These are phyloP conservation scores for Xylariaceae sp. DNA, from an alignment of 2,329 filamentous ascomycete genomes.

Conservation along the genomic window DNA sequence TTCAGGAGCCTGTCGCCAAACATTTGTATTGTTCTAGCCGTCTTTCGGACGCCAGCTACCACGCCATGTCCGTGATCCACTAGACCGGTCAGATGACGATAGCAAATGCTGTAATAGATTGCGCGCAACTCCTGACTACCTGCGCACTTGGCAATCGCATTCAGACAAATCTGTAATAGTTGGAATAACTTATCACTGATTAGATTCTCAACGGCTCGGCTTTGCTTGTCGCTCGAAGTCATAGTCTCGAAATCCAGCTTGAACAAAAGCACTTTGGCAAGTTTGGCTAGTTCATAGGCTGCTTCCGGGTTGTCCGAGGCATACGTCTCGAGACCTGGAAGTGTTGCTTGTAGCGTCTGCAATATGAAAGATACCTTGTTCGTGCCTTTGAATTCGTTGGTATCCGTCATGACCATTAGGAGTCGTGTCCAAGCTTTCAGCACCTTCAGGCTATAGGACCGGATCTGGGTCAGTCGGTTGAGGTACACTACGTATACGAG, in stretches of 20 bases:
- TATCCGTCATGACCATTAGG: conserved; percentile 76
- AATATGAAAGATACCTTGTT: conserved; percentile 74
- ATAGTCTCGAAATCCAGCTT: conserved; percentile 57
- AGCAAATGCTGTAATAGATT: conserved; percentile 87
- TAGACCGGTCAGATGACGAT: conserved; percentile 75
- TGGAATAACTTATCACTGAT: conserved; percentile 87
- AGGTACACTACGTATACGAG: conserved; percentile 57
- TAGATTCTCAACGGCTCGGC: conserved; percentile 57
- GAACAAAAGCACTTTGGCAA: conserved; percentile 70
- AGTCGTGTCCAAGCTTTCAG: conserved; percentile 82
- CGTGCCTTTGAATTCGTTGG: conserved; percentile 71
- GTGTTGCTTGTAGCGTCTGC: conserved; percentile 78
- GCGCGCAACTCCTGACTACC: conserved; percentile 70
- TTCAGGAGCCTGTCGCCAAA: conserved; percentile 78
- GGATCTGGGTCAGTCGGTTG: conserved; percentile 60
- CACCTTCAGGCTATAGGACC: conserved; percentile 57
- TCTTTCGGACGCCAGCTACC: conserved; percentile 49
- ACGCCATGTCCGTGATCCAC: conserved; percentile 47
- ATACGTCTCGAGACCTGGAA: conserved; percentile 80
- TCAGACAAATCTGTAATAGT: conserved; percentile 81
- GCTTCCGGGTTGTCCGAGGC: conserved; percentile 65
- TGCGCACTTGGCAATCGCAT: conserved; percentile 70
- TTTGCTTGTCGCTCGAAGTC: conserved; percentile 37
- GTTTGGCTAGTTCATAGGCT: conserved; percentile 69
- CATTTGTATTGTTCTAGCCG: conserved; percentile 65